A percentile compares a stretch with the other conserved stretches of the same genome.
These are phyloP conservation scores for Aspergillus carlsbadensis DNA, from an alignment of 495 filamentous ascomycete genomes.

Conservation along the genomic window DNA sequence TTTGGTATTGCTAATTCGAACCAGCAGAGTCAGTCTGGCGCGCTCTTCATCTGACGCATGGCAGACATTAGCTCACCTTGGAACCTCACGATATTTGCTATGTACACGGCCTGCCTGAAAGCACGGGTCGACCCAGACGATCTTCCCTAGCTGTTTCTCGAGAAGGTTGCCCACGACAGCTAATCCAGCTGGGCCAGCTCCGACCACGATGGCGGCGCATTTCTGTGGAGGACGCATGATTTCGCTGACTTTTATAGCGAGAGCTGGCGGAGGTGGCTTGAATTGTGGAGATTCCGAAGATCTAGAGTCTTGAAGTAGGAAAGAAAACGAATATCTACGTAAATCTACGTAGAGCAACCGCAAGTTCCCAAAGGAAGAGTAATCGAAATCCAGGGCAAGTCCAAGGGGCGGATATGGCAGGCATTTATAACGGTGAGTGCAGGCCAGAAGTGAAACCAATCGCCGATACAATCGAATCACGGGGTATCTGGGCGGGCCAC, in stretches of 20 bases:
- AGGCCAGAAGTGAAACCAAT: background rate
- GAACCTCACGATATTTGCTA: conserved; percentile 56
- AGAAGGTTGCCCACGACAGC: conserved; percentile 57
- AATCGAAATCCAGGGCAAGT: background rate
- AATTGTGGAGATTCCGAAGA: background rate
- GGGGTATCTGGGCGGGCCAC: background rate
- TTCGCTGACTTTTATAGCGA: background rate
- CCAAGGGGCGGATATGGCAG: conserved; percentile 8
- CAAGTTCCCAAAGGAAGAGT: background rate
- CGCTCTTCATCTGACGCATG: conserved; percentile 6
- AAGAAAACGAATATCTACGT: conserved; percentile 12
- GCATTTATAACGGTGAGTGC: background rate
- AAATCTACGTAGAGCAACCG: conserved; percentile 9
- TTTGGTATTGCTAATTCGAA: conserved; percentile 43
- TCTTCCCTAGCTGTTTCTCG: conserved; percentile 46
- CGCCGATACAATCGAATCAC: conserved; percentile 10
- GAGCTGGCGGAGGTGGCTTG: background rate
- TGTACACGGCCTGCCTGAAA: conserved; percentile 54
- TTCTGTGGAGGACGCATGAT: conserved; percentile 34
- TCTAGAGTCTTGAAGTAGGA: background rate
- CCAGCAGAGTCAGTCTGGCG: conserved; percentile 13
- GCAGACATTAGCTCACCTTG: conserved; percentile 35
- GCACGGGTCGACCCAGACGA: conserved; percentile 55
- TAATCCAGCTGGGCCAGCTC: conserved; percentile 55
- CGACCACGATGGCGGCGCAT: conserved; percentile 55